Evolutionary conservation across 139 green algal genomes (phyloP).

Genomic region (Gonium pectorale): DNA sequence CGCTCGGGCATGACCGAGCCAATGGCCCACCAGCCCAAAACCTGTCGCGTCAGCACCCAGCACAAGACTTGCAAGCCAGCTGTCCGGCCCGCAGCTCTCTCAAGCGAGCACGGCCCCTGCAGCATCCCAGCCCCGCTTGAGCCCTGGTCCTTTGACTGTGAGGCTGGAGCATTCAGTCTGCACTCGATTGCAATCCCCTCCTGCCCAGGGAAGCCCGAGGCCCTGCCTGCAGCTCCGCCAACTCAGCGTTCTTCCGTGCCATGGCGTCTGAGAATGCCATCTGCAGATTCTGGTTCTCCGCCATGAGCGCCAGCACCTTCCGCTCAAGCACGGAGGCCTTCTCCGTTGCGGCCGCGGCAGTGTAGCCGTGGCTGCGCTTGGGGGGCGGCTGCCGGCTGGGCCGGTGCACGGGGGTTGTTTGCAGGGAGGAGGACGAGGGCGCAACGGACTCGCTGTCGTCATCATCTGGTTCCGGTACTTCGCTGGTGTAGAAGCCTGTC

Average conservation of each 20-base stretch:
- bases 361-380: neutral
- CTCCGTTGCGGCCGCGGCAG: constrained; percentile 8
- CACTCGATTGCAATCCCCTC: neutral
- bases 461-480: neutral
- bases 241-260: constrained; percentile 29
- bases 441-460: neutral
- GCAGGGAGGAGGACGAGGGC: neutral
- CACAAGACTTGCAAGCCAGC: no score
- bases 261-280: constrained; percentile 25
- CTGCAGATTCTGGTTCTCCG: constrained; percentile 49
- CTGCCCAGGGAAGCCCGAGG: neutral
- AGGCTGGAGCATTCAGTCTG: no score
- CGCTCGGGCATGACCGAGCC: no score
- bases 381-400: neutral
- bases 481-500: neutral
- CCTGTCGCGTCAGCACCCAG: neutral
- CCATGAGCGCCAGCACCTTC: constrained; percentile 49
- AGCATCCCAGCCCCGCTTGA: no score
- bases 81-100: no score
- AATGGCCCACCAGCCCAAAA: neutral
- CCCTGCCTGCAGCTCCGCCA: constrained; percentile 45
- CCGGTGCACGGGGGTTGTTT: neutral
- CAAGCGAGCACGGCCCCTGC: no score
- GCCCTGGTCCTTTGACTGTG: no score
- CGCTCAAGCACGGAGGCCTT: constrained; percentile 36